Percentiles rank a stretch among this genome's conserved stretches.
These are phyloP conservation scores for Talaromyces sp. DNA, from an alignment of 2,329 filamentous ascomycete genomes.

Conservation along the genomic window DNA sequence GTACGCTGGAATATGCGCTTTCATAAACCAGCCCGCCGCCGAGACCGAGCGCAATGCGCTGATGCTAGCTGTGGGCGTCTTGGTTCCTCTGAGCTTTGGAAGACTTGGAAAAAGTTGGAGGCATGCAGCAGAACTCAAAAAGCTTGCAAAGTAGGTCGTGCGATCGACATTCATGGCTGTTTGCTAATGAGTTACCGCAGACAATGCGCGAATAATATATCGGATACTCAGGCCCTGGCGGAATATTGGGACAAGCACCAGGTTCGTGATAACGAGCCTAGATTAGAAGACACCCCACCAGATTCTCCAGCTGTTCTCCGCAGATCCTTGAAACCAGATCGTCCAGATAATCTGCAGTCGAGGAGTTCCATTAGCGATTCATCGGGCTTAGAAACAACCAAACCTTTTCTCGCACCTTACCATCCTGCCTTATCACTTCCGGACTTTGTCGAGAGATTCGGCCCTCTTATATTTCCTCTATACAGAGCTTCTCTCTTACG, in stretches of 20 bases:
- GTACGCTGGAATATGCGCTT: conserved; percentile 85
- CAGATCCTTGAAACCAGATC: conserved; percentile 50
- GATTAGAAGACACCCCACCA: conserved; percentile 45
- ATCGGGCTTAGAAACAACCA: conserved; percentile 36
- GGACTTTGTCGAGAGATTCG: conserved; percentile 73
- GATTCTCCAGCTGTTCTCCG: conserved; percentile 49
- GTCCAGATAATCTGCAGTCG: conserved; percentile 26
- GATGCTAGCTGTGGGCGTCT: conserved; percentile 85
- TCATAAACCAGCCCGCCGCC: conserved; percentile 75
- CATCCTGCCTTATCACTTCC: conserved; percentile 84
- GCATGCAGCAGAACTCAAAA: conserved; percentile 71
- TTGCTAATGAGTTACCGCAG: conserved; percentile 24
- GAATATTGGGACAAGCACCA: conserved; percentile 66
- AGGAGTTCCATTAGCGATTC: conserved; percentile 40
- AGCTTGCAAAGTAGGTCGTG: conserved; percentile 60
- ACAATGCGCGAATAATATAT: conserved; percentile 59
- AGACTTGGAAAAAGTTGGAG: conserved; percentile 83
- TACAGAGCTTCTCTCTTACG: conserved; percentile 80
- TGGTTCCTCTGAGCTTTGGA: conserved; percentile 81
- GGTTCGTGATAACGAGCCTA: conserved; percentile 34
- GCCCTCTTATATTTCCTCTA: conserved; percentile 85
- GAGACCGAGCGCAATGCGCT: conserved; percentile 78
- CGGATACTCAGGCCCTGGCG: conserved; percentile 61
- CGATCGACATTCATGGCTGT: conserved; percentile 12
- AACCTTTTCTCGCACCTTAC: conserved; percentile 63